Base-by-base conservation (phyloP, 1,284 basidiomycete genomes). In the Apiotrichum gracile region DNA sequence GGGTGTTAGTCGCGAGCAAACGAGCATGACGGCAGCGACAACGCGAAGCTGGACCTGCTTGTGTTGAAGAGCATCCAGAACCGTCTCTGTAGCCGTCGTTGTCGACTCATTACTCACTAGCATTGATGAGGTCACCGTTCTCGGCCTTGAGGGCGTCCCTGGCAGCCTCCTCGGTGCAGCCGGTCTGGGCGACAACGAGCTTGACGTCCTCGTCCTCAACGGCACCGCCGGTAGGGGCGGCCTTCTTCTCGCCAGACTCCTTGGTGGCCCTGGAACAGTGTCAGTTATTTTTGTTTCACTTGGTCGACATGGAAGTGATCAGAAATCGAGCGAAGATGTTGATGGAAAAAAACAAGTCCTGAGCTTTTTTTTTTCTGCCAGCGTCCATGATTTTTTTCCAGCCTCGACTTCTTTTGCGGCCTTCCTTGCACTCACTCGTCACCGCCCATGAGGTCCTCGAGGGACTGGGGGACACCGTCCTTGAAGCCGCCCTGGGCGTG, bases 121-220 rank as follows among this genome's bases (percentile, higher is more conserved):
- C 90, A 74, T 91, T 91, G 80, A 94, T 92, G 70, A 94, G 75
- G 77, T 96, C 92, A 44, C 91, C 91, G 53, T 87, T 85, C 64
- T 85, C 88, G 64, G 90, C 87, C 78, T 88, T 91, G 73, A 96
- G 78, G 86, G 84, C 91, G 61, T 84, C 83, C 47, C 91, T 85
- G 35, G 92, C 91, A 74, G 91, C 92, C 53, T 87, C 87, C 61
- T 90, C 83, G 51, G 88, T 84, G 77, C 88, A 92, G 69, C 70
- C 72, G 29, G 75, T 77, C 79, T 94, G 91, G 55, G 83, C 81
- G 80, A 97, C 91, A 52, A 98, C 90, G 55, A 96, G 83, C 65
- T 97, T 90, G 62, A 96, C 91, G 73, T 98, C 94, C 77, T 96
- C 93, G 52, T 88, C 82, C 63, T 96, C 91, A 54, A 97, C 72